A percentile compares a stretch with the other conserved stretches of the same genome.
Conservation (phyloP, 495 filamentous ascomycete genomes). For the Podospora pseudopauciseta region DNA sequence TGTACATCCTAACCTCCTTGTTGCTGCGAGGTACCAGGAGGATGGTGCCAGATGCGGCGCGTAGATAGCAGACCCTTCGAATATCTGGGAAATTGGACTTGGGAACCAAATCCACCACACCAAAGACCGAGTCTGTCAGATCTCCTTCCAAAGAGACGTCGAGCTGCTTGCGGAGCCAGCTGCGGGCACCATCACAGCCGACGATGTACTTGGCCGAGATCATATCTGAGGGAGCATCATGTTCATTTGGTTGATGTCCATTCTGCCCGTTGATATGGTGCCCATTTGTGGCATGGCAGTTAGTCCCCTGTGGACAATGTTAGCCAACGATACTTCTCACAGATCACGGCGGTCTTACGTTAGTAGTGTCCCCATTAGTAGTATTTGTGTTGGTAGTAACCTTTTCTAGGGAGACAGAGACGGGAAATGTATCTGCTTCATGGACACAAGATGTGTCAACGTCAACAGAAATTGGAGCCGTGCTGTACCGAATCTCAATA, state of each 20-base stretch:
- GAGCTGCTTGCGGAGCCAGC: slow-evolving; percentile 56
- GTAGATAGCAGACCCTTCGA: slow-evolving; percentile 58
- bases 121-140: slow-evolving; percentile 59
- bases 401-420: slow-evolving; percentile 33
- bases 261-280: background rate
- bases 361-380: slow-evolving; percentile 43
- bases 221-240: slow-evolving; percentile 6
- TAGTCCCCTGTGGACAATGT: background rate
- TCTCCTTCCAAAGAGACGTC: slow-evolving; percentile 54
- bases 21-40: slow-evolving; percentile 67
- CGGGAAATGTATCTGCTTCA: slow-evolving; percentile 48
- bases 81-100: slow-evolving; percentile 72
- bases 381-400: slow-evolving; percentile 22
- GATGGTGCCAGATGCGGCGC: slow-evolving; percentile 57
- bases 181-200: slow-evolving; percentile 65
- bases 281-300: background rate
- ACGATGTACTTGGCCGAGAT: slow-evolving; percentile 62
- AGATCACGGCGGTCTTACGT: slow-evolving; percentile 36
- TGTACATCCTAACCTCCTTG: slow-evolving; percentile 61
- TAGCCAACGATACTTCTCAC: slow-evolving; percentile 6
- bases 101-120: slow-evolving; percentile 61
- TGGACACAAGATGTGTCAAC: slow-evolving; percentile 42
- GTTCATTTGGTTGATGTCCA: background rate
- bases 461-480: slow-evolving; percentile 43
- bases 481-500: slow-evolving; percentile 50